Percentiles rank a stretch among this genome's conserved stretches.
Evolutionary conservation across 495 filamentous ascomycete genomes (phyloP).

Genomic region (Neurospora sp.): DNA sequence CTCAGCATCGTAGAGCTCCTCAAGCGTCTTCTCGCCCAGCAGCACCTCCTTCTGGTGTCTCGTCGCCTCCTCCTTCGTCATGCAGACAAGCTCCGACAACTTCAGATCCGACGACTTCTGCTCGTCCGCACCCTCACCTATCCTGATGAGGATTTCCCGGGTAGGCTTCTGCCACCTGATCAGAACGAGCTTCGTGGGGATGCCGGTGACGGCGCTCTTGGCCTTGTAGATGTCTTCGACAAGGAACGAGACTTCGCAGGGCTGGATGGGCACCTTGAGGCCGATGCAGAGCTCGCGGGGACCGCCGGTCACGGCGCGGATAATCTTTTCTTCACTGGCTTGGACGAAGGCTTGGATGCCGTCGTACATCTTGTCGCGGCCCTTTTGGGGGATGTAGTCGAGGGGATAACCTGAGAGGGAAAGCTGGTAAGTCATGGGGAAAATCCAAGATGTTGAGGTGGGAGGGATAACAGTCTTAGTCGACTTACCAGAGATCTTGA

Average conservation of each 20-base stretch:
- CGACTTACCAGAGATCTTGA: conserved; percentile 52
- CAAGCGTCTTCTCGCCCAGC: conserved; percentile 52
- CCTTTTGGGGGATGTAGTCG: conserved; percentile 74
- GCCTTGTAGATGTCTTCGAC: conserved; percentile 85
- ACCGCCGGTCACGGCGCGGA: conserved; percentile 41
- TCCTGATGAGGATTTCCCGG: conserved; percentile 32
- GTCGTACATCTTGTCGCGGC: conserved; percentile 83
- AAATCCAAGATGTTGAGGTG: neutral
- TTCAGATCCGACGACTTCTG: conserved; percentile 59
- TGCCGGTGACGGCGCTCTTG: conserved; percentile 70
- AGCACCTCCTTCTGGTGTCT: conserved; percentile 73
- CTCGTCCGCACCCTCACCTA: conserved; percentile 49
- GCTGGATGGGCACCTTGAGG: conserved; percentile 65
- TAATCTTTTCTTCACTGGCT: conserved; percentile 63
- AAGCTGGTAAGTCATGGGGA: conserved; percentile 4
- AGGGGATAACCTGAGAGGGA: conserved; percentile 57
- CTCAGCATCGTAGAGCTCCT: conserved; percentile 61
- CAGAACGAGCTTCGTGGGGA: conserved; percentile 66
- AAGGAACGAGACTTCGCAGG: conserved; percentile 72
- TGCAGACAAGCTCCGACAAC: conserved; percentile 70
- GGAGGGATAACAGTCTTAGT: neutral
- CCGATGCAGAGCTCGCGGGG: conserved; percentile 50
- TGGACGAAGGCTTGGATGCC: conserved; percentile 62
- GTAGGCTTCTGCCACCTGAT: conserved; percentile 59
- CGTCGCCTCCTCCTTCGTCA: conserved; percentile 92